These are phyloP conservation scores for Plasmodium relictum DNA, from an alignment of 169 alveolate genomes.

Conservation along the genomic window DNA sequence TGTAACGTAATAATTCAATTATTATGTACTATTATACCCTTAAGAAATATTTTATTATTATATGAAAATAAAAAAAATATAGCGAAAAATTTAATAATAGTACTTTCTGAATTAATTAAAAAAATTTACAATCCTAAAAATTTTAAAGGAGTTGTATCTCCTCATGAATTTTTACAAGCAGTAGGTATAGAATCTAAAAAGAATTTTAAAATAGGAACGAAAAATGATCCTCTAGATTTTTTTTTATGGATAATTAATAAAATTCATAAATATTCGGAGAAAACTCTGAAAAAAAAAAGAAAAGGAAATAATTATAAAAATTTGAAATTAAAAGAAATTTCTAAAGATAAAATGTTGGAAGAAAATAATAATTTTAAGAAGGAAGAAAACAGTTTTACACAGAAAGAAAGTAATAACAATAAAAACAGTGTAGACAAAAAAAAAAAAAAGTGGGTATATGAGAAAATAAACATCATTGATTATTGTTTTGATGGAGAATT, in stretches of 20 bases:
- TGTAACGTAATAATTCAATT: slow-evolving; percentile 96
- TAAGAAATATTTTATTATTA: slow-evolving; percentile 80
- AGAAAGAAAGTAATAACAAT: slow-evolving; percentile 4
- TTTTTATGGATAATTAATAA: slow-evolving; percentile 93
- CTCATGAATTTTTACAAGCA: slow-evolving; percentile 96
- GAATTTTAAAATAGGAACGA: slow-evolving; percentile 89
- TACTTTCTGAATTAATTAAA: slow-evolving; percentile 94
- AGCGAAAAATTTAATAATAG: slow-evolving; percentile 91
- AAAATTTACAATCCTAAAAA: slow-evolving; percentile 97
- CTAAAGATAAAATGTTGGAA: neutral
- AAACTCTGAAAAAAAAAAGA: slow-evolving; percentile 10
- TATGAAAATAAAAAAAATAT: slow-evolving; percentile 79
- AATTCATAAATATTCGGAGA: slow-evolving; percentile 82
- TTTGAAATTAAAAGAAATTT: neutral
- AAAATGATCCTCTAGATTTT: slow-evolving; percentile 95
- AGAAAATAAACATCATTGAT: slow-evolving; percentile 42
- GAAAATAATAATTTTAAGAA: neutral
- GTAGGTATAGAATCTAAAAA: slow-evolving; percentile 86
- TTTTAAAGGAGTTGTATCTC: slow-evolving; percentile 98
- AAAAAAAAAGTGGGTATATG: slow-evolving; percentile 53
- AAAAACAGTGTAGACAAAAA: neutral
- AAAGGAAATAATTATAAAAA: neutral
- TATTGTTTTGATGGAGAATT: slow-evolving; percentile 76
- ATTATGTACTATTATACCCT: slow-evolving; percentile 79
- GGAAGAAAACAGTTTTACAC: neutral